Evolutionary conservation across 495 filamentous ascomycete species (phyloP), one percentile per base, ranked within the genome.

Genomic region (Xylaria cubensis): DNA sequence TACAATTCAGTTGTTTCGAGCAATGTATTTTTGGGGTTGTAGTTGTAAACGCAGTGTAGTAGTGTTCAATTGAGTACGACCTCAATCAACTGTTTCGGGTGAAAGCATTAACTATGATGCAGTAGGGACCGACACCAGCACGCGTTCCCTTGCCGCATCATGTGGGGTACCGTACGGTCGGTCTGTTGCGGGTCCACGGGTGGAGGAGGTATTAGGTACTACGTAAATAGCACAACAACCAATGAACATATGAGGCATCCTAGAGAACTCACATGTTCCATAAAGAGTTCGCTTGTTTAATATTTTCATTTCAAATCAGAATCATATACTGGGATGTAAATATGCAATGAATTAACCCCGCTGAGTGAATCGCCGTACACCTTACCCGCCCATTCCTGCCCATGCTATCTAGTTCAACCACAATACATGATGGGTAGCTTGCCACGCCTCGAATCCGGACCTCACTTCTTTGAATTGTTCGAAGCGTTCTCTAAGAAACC

Each of bases 401-500:
- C 51, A 56, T 29, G 26, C 61, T 21, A 42, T 42, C 36, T 29
- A 64, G 21, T 34, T 42, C 36, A 44, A 64, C 61, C 44, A 42
- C 34, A 9, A 61, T 61, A 39, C 56, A 21, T n/a, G 8, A 61
- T 34, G 29, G 34, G 34, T 7, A 9, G 29, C 56, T 36, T 59
- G 17, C 32, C 56, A 67, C 48, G 21, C 48, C 32, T 41, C 32
- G 21, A n/a, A 21, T 12, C 42, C 26, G 42, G 15, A 3, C 69
- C 26, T 74, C 66, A 76, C 69, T 21, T 67, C 69, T 46, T 71
- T 42, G 69, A 71, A 56, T 65, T 73, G 15, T 69, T 76, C 19
- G 84, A 81, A 12, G 83, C 80, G 5, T 77, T 80, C 68, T 83
- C 77, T n/a, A 97, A 80, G 80, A 94, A 97, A 10, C 89, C 91